Evolutionary conservation across 2,329 filamentous ascomycete species (phyloP), one percentile per base, ranked within the genome.

Genomic region (Diaporthe sp.): DNA sequence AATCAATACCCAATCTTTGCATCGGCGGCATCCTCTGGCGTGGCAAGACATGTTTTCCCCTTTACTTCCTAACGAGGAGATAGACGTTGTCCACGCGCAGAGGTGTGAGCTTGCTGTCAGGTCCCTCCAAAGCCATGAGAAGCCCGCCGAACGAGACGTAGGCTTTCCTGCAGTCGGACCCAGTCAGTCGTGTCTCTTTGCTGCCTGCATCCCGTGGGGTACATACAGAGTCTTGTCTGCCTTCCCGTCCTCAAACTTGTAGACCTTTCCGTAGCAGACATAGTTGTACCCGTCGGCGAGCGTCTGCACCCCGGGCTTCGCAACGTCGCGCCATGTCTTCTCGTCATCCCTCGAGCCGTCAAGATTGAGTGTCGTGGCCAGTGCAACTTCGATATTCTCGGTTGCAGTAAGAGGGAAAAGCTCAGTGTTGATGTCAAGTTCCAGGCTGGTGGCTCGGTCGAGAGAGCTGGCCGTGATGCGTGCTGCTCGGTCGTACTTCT

Each of bases 101-200:
- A 39, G 95, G 94, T 46, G 94, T 97, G 78, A 99, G 91, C 88
- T 98, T 98, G 89, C 97, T 97, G 85, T 98, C 97, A 3, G 97
- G 97, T 8, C 97, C 97, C 81, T 98, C 94, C 74, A 99, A 90
- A 80, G 94, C 95, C 86, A 98, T 93, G 81, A 99, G 86, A 78
- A 99, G 87, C 10, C 97, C 97, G 65, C 97, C 97, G 81, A 98
- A 99, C 1, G 95, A 98, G 80, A 97, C 90, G 85, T 96, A 99
- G 39, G 95, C 95, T 84, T 98, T 97, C 83, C 96, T 98, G 79
- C 79, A 77, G 53, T 17, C 39, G 17, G 28, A 58, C 37, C 6
- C 15, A 37, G 46, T 42, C 28, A 62, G n/a, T 4, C 44, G 25
- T 53, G 6, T 13, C 9, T 25, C 49, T 10, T 39, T 9, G 5